phyloP scores from a whole-genome alignment of 441 rosid species.

The Adansonia rubrostipa region DNA sequence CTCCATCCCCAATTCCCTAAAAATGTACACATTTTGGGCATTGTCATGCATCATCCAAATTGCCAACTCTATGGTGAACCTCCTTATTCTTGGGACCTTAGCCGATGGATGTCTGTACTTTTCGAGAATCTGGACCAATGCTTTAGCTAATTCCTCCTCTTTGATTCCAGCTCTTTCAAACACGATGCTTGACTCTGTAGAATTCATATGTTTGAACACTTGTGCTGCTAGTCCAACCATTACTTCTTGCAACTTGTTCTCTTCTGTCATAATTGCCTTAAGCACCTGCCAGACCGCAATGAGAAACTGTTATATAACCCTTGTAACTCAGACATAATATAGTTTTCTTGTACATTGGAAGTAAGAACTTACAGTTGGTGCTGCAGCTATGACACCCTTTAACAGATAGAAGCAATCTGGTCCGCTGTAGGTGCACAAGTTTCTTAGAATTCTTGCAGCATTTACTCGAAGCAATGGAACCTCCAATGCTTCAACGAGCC shows the following conservation, averaged over 20 bases:
- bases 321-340: background rate
- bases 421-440: constrained; percentile 63
- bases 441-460: constrained; percentile 79
- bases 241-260: constrained; percentile 76
- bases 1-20: constrained; percentile 62
- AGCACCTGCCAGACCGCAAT: constrained; percentile 55
- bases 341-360: background rate
- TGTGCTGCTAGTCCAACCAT: constrained; percentile 87
- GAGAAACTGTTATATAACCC: background rate
- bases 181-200: constrained; percentile 50
- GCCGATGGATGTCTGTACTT: constrained; percentile 60
- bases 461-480: constrained; percentile 56
- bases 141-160: constrained; percentile 51
- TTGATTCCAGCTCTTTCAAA: constrained; percentile 53
- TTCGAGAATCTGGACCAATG: constrained; percentile 54
- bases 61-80: constrained; percentile 78
- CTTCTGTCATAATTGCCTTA: constrained; percentile 56
- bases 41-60: constrained; percentile 81
- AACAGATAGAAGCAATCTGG: constrained; percentile 52
- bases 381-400: constrained; percentile 55
- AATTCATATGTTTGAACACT: constrained; percentile 61
- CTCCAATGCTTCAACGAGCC: constrained; percentile 62
- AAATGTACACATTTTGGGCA: constrained; percentile 37
- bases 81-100: constrained; percentile 79
- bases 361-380: constrained; percentile 62